These are phyloP conservation scores for Syzygium jambos DNA, from an alignment of 345 rosid genomes.

Conservation along the genomic window DNA sequence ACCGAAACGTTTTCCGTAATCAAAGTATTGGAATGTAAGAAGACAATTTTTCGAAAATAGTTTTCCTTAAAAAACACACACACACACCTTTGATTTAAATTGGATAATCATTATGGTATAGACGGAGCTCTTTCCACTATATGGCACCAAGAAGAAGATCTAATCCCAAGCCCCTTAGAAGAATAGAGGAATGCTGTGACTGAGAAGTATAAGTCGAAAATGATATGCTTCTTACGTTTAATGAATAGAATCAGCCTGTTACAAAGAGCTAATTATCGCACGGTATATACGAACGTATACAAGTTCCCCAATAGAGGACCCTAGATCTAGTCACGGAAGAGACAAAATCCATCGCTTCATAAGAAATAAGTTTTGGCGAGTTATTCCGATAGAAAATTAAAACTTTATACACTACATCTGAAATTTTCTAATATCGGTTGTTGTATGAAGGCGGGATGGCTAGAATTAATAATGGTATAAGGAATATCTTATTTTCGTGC, in stretches of 20 bases:
- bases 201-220: not conserved
- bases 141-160: too few relatives aligned
- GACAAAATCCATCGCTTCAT: not conserved
- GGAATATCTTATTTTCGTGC: not conserved
- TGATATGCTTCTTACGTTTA: not conserved
- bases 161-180: too few relatives aligned
- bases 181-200: too few relatives aligned
- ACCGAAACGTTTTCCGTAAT: too few relatives aligned
- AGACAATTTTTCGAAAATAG: too few relatives aligned
- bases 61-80: too few relatives aligned
- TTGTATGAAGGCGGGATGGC: not conserved
- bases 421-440: not conserved
- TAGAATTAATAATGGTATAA: not conserved
- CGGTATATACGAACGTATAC: not conserved
- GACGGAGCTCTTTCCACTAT: too few relatives aligned
- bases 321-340: not conserved
- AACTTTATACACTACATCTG: not conserved
- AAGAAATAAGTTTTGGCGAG: not conserved
- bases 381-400: not conserved
- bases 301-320: not conserved
- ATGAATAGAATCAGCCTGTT: not conserved
- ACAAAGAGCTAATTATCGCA: not conserved
- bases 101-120: too few relatives aligned
- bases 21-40: too few relatives aligned
- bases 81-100: too few relatives aligned